phyloP scores from a whole-genome alignment of 1,284 basidiomycete genomes.

The Schizophyllum commune region DNA sequence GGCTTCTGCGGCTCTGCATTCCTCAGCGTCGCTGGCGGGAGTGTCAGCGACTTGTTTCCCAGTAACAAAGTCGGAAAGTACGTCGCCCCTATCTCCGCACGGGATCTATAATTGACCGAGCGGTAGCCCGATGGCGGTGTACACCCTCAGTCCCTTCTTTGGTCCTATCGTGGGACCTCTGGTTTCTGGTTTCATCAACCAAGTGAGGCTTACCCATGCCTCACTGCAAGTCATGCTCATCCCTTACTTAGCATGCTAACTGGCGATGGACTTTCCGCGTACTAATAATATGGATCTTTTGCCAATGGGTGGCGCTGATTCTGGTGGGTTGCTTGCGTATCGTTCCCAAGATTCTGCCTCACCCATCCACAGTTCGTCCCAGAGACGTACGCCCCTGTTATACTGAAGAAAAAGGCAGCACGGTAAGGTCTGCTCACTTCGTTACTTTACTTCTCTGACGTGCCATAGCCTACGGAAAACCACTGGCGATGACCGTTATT shows the following conservation, averaged over 20 bases:
- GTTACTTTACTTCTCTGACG: too few relatives aligned
- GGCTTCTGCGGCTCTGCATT: constrained; percentile 72
- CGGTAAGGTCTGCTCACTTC: constrained; percentile 31
- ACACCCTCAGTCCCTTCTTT: constrained; percentile 16
- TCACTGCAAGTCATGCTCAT: background rate
- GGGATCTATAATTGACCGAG: background rate
- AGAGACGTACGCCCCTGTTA: constrained; percentile 67
- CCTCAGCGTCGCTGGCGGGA: constrained; percentile 75
- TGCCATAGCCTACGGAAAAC: constrained; percentile 40
- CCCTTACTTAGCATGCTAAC: constrained; percentile 36
- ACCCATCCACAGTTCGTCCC: constrained; percentile 49
- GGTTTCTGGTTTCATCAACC: constrained; percentile 44
- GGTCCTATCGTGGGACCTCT: constrained; percentile 40
- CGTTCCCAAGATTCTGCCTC: constrained; percentile 5
- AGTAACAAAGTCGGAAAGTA: constrained; percentile 59
- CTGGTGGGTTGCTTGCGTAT: constrained; percentile 29
- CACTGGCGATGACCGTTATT: constrained; percentile 48
- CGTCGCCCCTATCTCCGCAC: constrained; percentile 20
- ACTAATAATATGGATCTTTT: constrained; percentile 55
- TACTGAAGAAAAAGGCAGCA: constrained; percentile 53
- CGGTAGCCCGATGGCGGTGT: constrained; percentile 36
- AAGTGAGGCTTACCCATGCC: constrained; percentile 8
- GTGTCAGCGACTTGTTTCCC: constrained; percentile 67
- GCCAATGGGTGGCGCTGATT: constrained; percentile 36
- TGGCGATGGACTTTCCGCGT: constrained; percentile 81